Evolutionary conservation across 257 asterid genomes (phyloP).

Genomic region (Solanum phureja): DNA sequence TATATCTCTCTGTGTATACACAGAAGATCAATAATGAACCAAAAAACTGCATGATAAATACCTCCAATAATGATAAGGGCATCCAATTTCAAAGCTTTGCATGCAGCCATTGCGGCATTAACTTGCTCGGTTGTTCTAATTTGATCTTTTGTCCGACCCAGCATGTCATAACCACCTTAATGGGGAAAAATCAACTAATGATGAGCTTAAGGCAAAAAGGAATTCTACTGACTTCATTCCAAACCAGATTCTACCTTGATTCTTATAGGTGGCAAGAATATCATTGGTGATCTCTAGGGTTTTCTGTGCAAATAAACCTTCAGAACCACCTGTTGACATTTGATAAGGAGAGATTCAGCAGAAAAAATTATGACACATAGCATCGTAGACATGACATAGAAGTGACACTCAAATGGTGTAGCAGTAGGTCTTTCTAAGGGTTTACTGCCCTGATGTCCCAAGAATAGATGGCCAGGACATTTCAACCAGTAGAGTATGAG

Average conservation of each 20-base stretch:
- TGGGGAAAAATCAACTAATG: not conserved
- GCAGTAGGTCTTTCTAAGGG: not conserved
- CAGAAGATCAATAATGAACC: constrained; percentile 5
- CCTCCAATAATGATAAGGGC: constrained; percentile 95
- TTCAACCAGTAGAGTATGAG: not conserved
- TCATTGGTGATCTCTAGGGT: constrained; percentile 75
- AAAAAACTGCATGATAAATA: constrained; percentile 11
- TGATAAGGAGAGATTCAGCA: not conserved
- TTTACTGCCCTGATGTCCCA: not conserved
- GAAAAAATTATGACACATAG: not conserved
- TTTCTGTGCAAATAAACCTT: constrained; percentile 90
- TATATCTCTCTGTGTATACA: not conserved
- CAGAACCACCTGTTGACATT: constrained; percentile 75
- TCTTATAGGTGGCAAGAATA: constrained; percentile 79
- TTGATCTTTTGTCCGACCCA: constrained; percentile 95
- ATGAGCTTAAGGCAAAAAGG: not conserved
- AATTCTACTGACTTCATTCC: not conserved
- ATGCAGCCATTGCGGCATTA: constrained; percentile 72
- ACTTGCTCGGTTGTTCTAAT: constrained; percentile 92
- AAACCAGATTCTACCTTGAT: constrained; percentile 49
- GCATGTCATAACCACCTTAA: constrained; percentile 91
- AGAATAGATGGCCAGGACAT: not conserved
- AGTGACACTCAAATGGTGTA: not conserved
- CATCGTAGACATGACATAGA: not conserved
- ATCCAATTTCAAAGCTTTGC: constrained; percentile 71